These are phyloP conservation scores for Aurifilum marmelostoma DNA, from an alignment of 2,329 filamentous ascomycete species.

Conservation along the genomic window DNA sequence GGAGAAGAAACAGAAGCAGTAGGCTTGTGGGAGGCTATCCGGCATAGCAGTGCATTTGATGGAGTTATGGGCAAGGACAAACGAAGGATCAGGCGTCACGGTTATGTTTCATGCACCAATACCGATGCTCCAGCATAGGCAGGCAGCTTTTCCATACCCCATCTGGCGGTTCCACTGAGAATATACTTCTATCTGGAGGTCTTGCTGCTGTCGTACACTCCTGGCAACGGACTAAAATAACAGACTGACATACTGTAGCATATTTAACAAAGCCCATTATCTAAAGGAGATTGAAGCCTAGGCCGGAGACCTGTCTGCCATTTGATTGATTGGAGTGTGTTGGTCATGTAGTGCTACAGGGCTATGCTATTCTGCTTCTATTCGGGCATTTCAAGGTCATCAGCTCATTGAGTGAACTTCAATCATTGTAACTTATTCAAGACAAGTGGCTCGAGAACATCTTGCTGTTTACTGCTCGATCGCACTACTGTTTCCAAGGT, in stretches of 20 bases:
- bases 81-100: conserved; percentile 12
- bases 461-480: not conserved
- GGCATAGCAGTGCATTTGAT: conserved; percentile 11
- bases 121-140: not conserved
- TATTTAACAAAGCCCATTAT: not conserved
- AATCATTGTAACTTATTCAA: not conserved
- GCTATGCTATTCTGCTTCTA: too few species aligned
- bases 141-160: conserved; percentile 7
- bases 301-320: too few species aligned
- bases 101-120: not conserved
- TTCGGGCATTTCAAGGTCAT: not conserved
- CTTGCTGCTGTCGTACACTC: not conserved
- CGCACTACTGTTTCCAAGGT: too few species aligned
- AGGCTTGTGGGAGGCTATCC: not conserved
- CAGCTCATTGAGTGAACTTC: not conserved
- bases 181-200: not conserved
- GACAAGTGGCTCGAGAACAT: not conserved
- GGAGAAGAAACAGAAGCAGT: conserved; percentile 36
- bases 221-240: not conserved
- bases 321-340: too few species aligned
- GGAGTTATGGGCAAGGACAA: conserved; percentile 18
- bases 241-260: not conserved
- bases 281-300: too few species aligned
- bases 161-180: not conserved
- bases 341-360: too few species aligned